These are phyloP conservation scores for Floccularia luteovirens DNA, from an alignment of 768 basidiomycete species.

Conservation along the genomic window DNA sequence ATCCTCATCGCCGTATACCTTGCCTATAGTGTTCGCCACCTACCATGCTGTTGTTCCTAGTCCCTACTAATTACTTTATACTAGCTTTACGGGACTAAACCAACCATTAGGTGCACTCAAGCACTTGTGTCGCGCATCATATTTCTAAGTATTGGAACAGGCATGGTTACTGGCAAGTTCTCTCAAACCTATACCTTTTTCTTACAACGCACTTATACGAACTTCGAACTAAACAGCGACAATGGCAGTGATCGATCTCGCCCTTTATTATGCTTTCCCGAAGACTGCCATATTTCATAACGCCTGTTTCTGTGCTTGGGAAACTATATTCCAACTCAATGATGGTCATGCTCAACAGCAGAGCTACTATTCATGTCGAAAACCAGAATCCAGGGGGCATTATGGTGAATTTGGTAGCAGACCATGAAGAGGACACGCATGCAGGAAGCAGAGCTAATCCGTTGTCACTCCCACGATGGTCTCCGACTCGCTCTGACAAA, in stretches of 20 bases:
- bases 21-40: not conserved
- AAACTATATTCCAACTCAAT: constrained; percentile 12
- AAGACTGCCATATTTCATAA: constrained; percentile 7
- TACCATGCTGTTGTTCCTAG: too few relatives aligned
- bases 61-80: not conserved
- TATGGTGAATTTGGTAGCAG: too few relatives aligned
- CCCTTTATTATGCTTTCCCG: constrained; percentile 6
- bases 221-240: constrained; percentile 4
- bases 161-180: not conserved
- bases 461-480: too few relatives aligned
- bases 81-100: not conserved
- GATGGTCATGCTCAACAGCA: constrained; percentile 13
- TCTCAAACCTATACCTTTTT: not conserved
- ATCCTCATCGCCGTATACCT: not conserved
- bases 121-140: not conserved
- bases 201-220: not conserved
- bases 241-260: constrained; percentile 9
- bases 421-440: too few relatives aligned
- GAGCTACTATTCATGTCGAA: not conserved
- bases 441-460: too few relatives aligned
- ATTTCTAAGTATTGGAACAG: not conserved
- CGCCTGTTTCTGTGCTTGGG: constrained; percentile 7
- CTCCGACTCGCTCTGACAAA: too few relatives aligned
- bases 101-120: not conserved
- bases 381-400: too few relatives aligned